Percentiles rank a stretch among this genome's conserved stretches.
Evolutionary conservation across 768 basidiomycete genomes (phyloP).

Genomic region (Trametes gibbosa): DNA sequence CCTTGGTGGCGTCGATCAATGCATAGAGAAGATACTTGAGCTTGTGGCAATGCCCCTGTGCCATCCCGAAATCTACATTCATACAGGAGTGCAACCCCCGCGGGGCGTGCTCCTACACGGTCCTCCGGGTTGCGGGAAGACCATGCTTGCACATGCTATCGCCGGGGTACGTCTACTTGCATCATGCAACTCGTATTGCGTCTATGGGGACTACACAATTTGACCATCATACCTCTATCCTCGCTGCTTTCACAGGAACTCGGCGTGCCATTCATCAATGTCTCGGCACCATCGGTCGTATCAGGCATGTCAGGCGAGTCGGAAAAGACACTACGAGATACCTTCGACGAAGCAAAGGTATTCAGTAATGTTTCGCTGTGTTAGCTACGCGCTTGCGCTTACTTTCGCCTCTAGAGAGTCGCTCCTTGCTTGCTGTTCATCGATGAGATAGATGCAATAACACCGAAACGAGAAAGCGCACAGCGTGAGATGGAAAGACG

Average conservation of each 20-base stretch:
- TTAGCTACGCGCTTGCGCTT: too few species aligned
- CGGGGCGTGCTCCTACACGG: constrained; percentile 92
- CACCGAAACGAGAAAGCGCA: constrained; percentile 95
- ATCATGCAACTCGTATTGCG: not conserved
- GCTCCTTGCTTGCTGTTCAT: constrained; percentile 95
- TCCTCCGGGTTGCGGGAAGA: constrained; percentile 97
- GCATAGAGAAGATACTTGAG: constrained; percentile 91
- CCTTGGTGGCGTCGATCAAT: constrained; percentile 82
- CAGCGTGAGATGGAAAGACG: constrained; percentile 98
- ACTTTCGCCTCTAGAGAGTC: constrained; percentile 50
- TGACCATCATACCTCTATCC: too few species aligned
- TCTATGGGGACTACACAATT: too few species aligned
- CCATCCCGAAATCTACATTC: constrained; percentile 93
- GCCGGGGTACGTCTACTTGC: constrained; percentile 67
- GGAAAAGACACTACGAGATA: constrained; percentile 93
- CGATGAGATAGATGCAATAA: constrained; percentile 97
- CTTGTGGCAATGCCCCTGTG: constrained; percentile 94
- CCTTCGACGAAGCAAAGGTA: constrained; percentile 96
- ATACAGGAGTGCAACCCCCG: constrained; percentile 90
- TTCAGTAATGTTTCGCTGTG: too few species aligned
- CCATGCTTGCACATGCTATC: constrained; percentile 89
- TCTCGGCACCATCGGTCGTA: constrained; percentile 94
- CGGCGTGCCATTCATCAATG: constrained; percentile 86
- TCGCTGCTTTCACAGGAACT: constrained; percentile 60
- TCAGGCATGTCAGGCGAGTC: constrained; percentile 99